Evolutionary conservation across 2,329 filamentous ascomycete genomes (phyloP).

Genomic region (Pleoardoris graminearum): DNA sequence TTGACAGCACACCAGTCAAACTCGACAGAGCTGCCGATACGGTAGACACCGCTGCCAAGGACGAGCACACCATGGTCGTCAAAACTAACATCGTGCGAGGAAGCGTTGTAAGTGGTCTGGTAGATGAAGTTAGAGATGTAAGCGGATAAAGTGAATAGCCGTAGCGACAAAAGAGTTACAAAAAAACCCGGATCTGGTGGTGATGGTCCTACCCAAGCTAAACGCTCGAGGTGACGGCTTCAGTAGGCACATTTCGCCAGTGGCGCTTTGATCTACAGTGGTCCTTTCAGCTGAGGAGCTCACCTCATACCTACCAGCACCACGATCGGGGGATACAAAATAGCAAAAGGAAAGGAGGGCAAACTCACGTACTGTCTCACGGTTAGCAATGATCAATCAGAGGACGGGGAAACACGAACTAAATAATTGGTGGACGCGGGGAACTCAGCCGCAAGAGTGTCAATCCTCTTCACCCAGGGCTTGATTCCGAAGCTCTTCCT

Average conservation of each 20-base stretch:
- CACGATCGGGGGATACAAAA: no score
- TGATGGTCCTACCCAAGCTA: no score
- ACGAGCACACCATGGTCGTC: constrained; percentile 89
- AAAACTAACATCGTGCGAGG: constrained; percentile 89
- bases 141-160: no score
- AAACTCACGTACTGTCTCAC: no score
- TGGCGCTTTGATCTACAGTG: no score
- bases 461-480: constrained; percentile 98
- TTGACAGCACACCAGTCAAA: constrained; percentile 99
- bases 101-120: constrained; percentile 97
- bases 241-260: no score
- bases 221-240: no score
- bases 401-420: background rate
- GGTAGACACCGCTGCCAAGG: constrained; percentile 92
- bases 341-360: no score
- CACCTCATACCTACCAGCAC: no score
- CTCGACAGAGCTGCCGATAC: constrained; percentile 96
- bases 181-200: no score
- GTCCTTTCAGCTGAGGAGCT: no score
- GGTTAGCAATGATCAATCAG: background rate
- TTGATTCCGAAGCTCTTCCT: constrained; percentile 85
- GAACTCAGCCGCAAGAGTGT: constrained; percentile 96
- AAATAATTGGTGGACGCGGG: constrained; percentile 88
- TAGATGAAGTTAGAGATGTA: constrained; percentile 55
- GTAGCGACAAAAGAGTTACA: no score